Evolutionary conservation across 1,284 basidiomycete genomes (phyloP).

Genomic region (Microbotryomycetes sp.): DNA sequence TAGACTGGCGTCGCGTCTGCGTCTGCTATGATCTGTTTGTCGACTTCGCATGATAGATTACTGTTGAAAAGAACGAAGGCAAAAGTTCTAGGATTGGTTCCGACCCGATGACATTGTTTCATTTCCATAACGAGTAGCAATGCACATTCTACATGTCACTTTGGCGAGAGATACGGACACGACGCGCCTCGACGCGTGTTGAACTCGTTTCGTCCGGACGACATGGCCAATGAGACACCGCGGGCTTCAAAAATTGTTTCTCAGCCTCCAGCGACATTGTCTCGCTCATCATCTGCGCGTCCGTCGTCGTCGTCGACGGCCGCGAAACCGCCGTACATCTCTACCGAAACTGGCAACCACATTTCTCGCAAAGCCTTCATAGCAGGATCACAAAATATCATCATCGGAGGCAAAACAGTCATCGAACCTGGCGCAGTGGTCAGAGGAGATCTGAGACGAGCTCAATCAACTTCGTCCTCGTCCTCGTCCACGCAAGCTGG

Average conservation of each 20-base stretch:
- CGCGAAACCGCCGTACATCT: constrained; percentile 22
- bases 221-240: not conserved
- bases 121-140: too few species aligned
- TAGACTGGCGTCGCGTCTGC: too few species aligned
- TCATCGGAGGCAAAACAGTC: constrained; percentile 93
- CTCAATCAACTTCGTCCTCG: constrained; percentile 36
- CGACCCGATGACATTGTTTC: too few species aligned
- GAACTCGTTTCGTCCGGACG: too few species aligned
- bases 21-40: too few species aligned
- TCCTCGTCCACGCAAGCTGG: constrained; percentile 55
- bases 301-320: not conserved
- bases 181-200: too few species aligned
- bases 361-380: constrained; percentile 90
- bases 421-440: constrained; percentile 82
- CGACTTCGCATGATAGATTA: too few species aligned
- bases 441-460: constrained; percentile 64
- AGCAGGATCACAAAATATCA: constrained; percentile 90
- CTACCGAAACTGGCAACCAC: constrained; percentile 72
- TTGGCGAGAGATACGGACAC: too few species aligned
- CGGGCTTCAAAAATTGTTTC: not conserved
- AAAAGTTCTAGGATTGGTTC: too few species aligned
- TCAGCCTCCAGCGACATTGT: not conserved
- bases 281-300: not conserved
- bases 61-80: too few species aligned
- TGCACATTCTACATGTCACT: too few species aligned